These are phyloP conservation scores for Starmerella etchellsii DNA, from an alignment of 805 yeast species.

Conservation along the genomic window DNA sequence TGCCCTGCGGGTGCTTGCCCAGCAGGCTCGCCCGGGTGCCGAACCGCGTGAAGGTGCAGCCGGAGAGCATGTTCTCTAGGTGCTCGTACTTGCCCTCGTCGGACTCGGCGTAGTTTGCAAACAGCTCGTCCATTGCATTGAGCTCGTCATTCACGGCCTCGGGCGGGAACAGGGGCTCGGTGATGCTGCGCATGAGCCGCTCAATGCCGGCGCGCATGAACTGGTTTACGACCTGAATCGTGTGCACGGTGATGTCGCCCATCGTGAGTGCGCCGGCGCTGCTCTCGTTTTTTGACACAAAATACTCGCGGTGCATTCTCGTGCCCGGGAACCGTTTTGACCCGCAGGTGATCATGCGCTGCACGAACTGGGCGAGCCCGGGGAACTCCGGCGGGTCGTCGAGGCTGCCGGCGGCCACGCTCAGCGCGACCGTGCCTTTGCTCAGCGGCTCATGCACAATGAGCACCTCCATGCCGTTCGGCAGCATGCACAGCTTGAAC, in stretches of 20 bases:
- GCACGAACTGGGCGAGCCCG: slow-evolving; percentile 4
- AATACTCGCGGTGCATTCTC: slow-evolving; percentile 1
- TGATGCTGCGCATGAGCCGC: slow-evolving; percentile 1
- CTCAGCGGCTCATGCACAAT: slow-evolving; percentile 1
- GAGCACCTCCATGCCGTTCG: slow-evolving; percentile 3
- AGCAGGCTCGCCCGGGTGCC: background rate
- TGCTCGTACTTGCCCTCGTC: background rate
- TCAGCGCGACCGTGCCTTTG: slow-evolving; percentile 2
- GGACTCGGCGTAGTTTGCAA: background rate
- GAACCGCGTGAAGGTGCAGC: background rate
- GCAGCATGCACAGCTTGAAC: background rate
- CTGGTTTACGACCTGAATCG: slow-evolving; percentile 3
- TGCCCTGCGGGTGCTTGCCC: background rate
- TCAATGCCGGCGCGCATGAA: slow-evolving; percentile 1
- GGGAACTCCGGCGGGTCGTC: slow-evolving; percentile 5
- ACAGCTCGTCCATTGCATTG: background rate
- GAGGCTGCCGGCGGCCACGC: slow-evolving; percentile 1
- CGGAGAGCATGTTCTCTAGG: background rate
- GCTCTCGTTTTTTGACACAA: background rate
- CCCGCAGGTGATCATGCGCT: slow-evolving; percentile 3
- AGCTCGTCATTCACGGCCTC: slow-evolving; percentile 1
- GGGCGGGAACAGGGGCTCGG: slow-evolving; percentile 3
- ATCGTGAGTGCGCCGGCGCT: background rate
- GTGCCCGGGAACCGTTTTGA: slow-evolving; percentile 1
- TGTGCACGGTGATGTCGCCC: slow-evolving; percentile 1